Evolutionary conservation across 306 rosid genomes (phyloP).

Genomic region (Dryas alaskensis): DNA sequence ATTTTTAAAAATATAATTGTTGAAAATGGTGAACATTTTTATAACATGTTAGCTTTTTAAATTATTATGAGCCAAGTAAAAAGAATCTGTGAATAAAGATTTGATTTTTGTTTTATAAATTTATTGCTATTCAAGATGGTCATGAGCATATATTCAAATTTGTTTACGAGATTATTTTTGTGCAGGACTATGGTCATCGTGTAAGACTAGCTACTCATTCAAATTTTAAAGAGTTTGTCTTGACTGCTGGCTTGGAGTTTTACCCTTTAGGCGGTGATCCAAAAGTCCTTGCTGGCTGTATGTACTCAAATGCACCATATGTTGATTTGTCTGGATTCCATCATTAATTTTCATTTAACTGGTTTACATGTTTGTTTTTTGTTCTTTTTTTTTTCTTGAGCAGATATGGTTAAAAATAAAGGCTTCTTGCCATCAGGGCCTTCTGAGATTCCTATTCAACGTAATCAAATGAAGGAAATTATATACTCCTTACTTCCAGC

Average conservation of each 20-base stretch:
- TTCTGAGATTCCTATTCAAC: slow-evolving; percentile 86
- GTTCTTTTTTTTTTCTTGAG: slow-evolving; percentile 18
- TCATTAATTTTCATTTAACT: neutral
- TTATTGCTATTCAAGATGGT: slow-evolving; percentile 7
- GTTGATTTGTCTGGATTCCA: slow-evolving; percentile 22
- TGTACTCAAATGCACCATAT: slow-evolving; percentile 41
- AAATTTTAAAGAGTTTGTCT: slow-evolving; percentile 96
- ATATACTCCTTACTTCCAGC: slow-evolving; percentile 84
- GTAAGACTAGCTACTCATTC: slow-evolving; percentile 97
- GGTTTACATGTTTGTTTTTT: slow-evolving; percentile 7
- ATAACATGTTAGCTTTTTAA: neutral
- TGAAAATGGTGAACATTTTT: neutral
- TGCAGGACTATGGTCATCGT: slow-evolving; percentile 99
- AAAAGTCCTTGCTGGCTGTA: slow-evolving; percentile 97
- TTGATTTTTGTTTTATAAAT: neutral
- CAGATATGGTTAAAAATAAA: slow-evolving; percentile 99
- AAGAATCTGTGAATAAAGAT: neutral
- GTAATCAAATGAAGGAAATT: slow-evolving; percentile 92
- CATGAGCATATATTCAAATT: slow-evolving; percentile 15
- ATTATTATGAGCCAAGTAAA: neutral
- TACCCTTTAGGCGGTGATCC: slow-evolving; percentile 97
- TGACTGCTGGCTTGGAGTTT: slow-evolving; percentile 98
- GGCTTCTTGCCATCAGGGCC: slow-evolving; percentile 99
- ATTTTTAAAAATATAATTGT: neutral
- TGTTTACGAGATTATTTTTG: neutral